phyloP scores from a whole-genome alignment of 2,329 filamentous ascomycete species.

The Venturia carpophila region DNA sequence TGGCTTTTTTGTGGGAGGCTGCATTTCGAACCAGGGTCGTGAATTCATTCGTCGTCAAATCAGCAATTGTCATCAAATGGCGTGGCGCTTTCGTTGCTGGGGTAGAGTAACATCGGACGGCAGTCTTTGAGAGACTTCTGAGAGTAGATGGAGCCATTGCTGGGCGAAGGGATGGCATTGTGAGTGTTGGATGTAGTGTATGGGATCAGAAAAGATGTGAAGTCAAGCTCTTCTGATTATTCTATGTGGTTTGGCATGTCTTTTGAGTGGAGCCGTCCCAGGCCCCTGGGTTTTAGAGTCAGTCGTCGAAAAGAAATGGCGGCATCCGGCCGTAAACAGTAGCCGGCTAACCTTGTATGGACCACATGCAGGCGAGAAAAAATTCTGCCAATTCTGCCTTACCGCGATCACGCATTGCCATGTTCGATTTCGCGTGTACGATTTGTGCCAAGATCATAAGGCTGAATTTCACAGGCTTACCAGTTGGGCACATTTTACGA shows the following conservation, averaged over 20 bases:
- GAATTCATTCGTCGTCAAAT: constrained; percentile 74
- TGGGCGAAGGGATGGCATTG: constrained; percentile 30
- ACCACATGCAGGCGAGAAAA: not conserved
- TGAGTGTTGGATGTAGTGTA: constrained; percentile 14
- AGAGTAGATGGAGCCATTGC: constrained; percentile 23
- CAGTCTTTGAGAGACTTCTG: constrained; percentile 28
- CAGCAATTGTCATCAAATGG: constrained; percentile 85
- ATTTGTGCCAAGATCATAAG: not conserved
- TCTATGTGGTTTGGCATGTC: not conserved
- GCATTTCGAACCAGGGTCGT: constrained; percentile 77
- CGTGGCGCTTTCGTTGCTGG: constrained; percentile 47
- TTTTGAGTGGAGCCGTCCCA: not conserved
- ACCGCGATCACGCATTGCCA: not conserved
- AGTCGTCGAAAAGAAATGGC: not conserved
- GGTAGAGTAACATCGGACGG: constrained; percentile 19
- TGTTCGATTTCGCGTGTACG: not conserved
- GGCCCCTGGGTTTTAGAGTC: not conserved
- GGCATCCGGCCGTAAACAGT: not conserved
- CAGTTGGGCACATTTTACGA: not conserved
- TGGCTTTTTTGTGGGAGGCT: constrained; percentile 61
- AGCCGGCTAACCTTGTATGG: not conserved
- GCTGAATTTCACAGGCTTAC: not conserved
- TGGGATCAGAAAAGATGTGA: not conserved
- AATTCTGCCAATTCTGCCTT: not conserved
- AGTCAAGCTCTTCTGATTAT: not conserved